phyloP scores from a whole-genome alignment of 768 basidiomycete species.

The Lactarius deliciosus region DNA sequence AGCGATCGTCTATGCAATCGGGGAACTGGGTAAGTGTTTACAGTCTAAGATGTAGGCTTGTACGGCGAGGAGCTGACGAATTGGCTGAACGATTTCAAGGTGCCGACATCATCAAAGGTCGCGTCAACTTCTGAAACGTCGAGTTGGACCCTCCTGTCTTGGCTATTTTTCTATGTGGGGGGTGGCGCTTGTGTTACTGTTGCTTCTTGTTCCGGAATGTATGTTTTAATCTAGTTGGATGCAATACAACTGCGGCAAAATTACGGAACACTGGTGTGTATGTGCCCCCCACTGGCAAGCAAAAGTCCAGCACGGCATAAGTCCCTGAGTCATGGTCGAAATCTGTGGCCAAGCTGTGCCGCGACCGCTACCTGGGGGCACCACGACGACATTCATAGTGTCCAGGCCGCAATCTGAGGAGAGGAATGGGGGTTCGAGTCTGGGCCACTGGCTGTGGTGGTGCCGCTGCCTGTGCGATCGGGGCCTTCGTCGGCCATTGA shows the following conservation, averaged over 20 bases:
- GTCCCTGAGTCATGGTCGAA: too few relatives aligned
- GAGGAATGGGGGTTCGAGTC: too few relatives aligned
- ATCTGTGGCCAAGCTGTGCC: too few relatives aligned
- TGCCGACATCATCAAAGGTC: conserved; percentile 25
- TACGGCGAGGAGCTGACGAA: background rate
- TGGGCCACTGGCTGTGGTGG: too few relatives aligned
- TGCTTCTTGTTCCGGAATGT: background rate
- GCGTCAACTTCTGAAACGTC: conserved; percentile 17
- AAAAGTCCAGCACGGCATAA: too few relatives aligned
- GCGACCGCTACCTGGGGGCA: too few relatives aligned
- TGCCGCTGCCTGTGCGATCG: too few relatives aligned
- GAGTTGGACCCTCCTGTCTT: background rate
- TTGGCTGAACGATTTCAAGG: conserved; percentile 2
- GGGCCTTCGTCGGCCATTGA: too few relatives aligned
- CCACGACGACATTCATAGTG: too few relatives aligned
- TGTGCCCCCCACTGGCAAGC: too few relatives aligned
- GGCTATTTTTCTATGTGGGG: background rate
- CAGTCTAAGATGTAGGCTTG: background rate
- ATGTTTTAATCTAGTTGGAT: background rate
- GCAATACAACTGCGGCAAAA: background rate
- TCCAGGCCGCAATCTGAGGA: too few relatives aligned
- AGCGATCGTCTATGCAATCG: conserved; percentile 29
- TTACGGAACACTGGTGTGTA: background rate
- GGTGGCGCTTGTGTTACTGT: background rate
- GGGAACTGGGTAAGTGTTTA: conserved; percentile 21